A percentile compares a stretch with the other conserved stretches of the same genome.
These are phyloP conservation scores for Xylariaceae sp. DNA, from an alignment of 2,329 filamentous ascomycete genomes.

Conservation along the genomic window DNA sequence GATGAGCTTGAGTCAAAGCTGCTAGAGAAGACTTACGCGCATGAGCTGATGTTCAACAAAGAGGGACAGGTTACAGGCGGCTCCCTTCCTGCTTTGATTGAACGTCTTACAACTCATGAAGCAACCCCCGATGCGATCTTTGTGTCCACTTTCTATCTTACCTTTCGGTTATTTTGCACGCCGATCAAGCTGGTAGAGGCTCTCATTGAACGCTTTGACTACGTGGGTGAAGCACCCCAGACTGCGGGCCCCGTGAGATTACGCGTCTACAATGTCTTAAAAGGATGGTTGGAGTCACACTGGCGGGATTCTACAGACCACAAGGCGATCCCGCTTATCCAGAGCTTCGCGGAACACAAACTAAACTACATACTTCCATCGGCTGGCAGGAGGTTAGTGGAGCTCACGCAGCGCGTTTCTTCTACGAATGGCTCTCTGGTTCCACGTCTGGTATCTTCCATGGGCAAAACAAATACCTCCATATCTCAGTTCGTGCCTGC, in stretches of 20 bases:
- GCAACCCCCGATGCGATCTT: slow-evolving; percentile 90
- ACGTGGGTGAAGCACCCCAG: slow-evolving; percentile 76
- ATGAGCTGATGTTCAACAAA: slow-evolving; percentile 91
- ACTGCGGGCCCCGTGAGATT: slow-evolving; percentile 81
- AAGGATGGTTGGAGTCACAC: slow-evolving; percentile 95
- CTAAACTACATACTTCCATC: slow-evolving; percentile 70
- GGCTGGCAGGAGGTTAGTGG: slow-evolving; percentile 78
- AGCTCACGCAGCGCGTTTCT: slow-evolving; percentile 78
- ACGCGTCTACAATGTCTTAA: slow-evolving; percentile 94
- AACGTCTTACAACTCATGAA: slow-evolving; percentile 90
- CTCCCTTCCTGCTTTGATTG: slow-evolving; percentile 86
- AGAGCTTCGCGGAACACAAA: slow-evolving; percentile 76
- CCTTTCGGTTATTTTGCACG: slow-evolving; percentile 89
- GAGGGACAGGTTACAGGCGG: slow-evolving; percentile 94
- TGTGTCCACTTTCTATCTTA: slow-evolving; percentile 93
- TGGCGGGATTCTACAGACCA: slow-evolving; percentile 85
- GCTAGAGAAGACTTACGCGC: slow-evolving; percentile 88
- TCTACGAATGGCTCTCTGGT: slow-evolving; percentile 74
- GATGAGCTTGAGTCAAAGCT: slow-evolving; percentile 81
- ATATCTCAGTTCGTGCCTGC: slow-evolving; percentile 70
- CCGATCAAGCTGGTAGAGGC: slow-evolving; percentile 77
- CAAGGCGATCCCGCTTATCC: slow-evolving; percentile 73
- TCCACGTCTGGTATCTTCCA: slow-evolving; percentile 79
- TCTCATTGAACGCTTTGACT: slow-evolving; percentile 90
- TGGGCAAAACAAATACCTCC: slow-evolving; percentile 84